These are phyloP conservation scores for Epichloe glyceriae DNA, from an alignment of 2,329 filamentous ascomycete genomes.

Conservation along the genomic window DNA sequence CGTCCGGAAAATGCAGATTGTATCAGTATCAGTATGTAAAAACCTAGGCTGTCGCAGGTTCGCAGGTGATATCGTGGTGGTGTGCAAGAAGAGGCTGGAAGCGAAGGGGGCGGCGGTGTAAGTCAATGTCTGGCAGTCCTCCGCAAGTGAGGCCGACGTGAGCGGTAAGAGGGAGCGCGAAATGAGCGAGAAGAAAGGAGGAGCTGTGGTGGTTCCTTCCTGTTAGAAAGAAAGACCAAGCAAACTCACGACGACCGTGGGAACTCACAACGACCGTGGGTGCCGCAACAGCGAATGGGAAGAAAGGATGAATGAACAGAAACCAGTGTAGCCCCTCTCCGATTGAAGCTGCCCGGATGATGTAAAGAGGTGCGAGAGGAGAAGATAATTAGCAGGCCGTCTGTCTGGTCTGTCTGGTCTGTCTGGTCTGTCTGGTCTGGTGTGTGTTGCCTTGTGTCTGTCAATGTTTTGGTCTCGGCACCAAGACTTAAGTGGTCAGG, in stretches of 20 bases:
- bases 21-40: not conserved
- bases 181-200: not conserved
- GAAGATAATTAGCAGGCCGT: too few relatives aligned
- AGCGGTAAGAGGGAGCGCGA: not conserved
- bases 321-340: not conserved
- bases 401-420: too few relatives aligned
- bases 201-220: slow-evolving; percentile 1
- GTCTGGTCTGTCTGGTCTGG: too few relatives aligned
- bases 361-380: not conserved
- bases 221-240: not conserved
- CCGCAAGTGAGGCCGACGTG: not conserved
- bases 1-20: not conserved
- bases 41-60: not conserved
- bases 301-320: not conserved
- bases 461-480: too few relatives aligned
- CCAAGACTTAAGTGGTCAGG: too few relatives aligned
- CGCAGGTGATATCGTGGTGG: not conserved
- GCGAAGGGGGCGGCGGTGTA: slow-evolving; percentile 3
- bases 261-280: slow-evolving; percentile 2
- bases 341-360: not conserved
- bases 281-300: not conserved
- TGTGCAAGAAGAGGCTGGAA: not conserved
- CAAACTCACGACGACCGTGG: slow-evolving; percentile 2
- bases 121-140: slow-evolving; percentile 6
- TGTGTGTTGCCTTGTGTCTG: too few relatives aligned